Percentiles rank a stretch among this genome's conserved stretches.
These are phyloP conservation scores for Leucogyrophana mollusca DNA, from an alignment of 768 basidiomycete genomes.

Conservation along the genomic window DNA sequence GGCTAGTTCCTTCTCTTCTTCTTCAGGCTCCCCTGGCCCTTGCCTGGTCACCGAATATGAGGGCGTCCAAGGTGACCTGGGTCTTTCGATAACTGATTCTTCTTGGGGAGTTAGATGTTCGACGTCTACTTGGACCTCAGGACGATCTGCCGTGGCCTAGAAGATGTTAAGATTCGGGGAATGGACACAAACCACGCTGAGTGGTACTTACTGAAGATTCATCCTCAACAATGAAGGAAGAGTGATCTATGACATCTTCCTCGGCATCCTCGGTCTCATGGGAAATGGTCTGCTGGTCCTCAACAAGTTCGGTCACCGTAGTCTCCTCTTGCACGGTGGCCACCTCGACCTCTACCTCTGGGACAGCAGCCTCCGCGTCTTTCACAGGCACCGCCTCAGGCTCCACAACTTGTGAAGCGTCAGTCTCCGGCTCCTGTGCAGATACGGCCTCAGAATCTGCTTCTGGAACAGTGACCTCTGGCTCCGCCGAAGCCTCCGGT, in stretches of 20 bases:
- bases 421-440: no score
- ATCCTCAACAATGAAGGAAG: slow-evolving; percentile 8
- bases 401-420: neutral
- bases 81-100: slow-evolving; percentile 15
- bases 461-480: neutral
- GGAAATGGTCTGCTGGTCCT: neutral
- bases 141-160: neutral
- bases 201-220: neutral
- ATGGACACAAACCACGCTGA: neutral
- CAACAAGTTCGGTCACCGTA: slow-evolving; percentile 2
- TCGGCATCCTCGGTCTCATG: slow-evolving; percentile 5
- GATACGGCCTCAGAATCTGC: neutral
- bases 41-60: slow-evolving; percentile 36
- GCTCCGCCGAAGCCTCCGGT: neutral
- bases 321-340: slow-evolving; percentile 15
- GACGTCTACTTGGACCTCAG: neutral
- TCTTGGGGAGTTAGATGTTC: slow-evolving; percentile 4
- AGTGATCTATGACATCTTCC: slow-evolving; percentile 14
- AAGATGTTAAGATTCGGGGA: neutral
- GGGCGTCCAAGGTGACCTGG: slow-evolving; percentile 34
- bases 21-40: slow-evolving; percentile 16
- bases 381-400: slow-evolving; percentile 11
- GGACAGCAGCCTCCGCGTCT: no score
- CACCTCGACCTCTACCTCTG: slow-evolving; percentile 11
- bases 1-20: slow-evolving; percentile 8